Conservation (phyloP, 768 basidiomycete species). For the Mrakia frigida region DNA sequence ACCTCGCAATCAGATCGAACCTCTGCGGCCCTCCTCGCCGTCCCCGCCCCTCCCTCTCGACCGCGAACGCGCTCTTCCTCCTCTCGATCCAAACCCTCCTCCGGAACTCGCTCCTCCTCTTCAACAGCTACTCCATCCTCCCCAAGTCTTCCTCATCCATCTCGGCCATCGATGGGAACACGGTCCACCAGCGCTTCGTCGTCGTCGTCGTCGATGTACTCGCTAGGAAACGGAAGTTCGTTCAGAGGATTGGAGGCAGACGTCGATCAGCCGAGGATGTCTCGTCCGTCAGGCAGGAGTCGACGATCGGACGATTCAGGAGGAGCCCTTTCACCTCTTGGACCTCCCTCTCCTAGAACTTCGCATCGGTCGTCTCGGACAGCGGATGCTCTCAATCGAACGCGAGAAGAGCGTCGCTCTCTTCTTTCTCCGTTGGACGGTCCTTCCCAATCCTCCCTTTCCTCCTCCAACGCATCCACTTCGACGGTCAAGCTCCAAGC, state of each 20-base stretch:
- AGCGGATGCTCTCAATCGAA: neutral
- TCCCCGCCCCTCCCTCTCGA: neutral
- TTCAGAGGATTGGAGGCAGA: neutral
- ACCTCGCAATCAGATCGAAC: neutral
- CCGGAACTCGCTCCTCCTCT: neutral
- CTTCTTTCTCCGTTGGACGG: neutral
- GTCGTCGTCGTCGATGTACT: constrained; percentile 10
- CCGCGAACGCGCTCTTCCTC: neutral
- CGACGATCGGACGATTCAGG: neutral
- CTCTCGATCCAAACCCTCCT: neutral
- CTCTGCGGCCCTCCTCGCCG: neutral
- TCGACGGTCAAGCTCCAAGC: neutral
- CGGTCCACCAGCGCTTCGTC: neutral
- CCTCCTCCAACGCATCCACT: neutral
- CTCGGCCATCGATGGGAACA: neutral
- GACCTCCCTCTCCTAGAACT: neutral
- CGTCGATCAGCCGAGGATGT: neutral
- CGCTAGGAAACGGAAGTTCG: constrained; percentile 7
- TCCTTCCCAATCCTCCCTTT: neutral
- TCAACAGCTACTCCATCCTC: neutral
- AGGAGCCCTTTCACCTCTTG: neutral
- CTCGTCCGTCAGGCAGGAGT: neutral
- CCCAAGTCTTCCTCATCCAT: neutral
- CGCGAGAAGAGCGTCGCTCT: neutral
- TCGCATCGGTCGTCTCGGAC: neutral